Evolutionary conservation across 305 asterid genomes (phyloP).

Genomic region (Fraxinus ornus): DNA sequence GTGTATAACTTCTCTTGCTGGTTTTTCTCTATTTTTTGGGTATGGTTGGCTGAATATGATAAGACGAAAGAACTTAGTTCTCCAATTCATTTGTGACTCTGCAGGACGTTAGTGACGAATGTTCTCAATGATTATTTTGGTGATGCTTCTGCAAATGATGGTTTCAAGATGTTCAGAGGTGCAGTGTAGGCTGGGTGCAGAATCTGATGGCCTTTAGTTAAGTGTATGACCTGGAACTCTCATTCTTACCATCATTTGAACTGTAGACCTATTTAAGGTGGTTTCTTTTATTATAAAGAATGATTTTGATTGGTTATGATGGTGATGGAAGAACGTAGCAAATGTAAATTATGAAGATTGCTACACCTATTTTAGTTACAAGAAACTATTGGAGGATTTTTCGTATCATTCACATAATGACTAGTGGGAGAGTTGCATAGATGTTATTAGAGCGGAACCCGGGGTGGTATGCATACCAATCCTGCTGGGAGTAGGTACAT

Average conservation of each 20-base stretch:
- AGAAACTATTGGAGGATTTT: slow-evolving; percentile 17
- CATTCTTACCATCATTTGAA: slow-evolving; percentile 14
- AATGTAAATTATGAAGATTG: slow-evolving; percentile 5
- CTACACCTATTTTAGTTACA: slow-evolving; percentile 3
- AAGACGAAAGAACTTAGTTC: background rate
- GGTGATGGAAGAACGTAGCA: slow-evolving; percentile 23
- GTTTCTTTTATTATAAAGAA: slow-evolving; percentile 10
- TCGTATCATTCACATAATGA: background rate
- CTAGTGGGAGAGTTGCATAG: background rate
- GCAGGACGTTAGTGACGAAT: slow-evolving; percentile 17
- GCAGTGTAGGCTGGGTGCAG: background rate
- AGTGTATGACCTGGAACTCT: background rate
- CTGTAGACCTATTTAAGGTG: slow-evolving; percentile 5
- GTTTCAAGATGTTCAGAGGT: background rate
- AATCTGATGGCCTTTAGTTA: slow-evolving; percentile 4
- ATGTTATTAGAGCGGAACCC: background rate
- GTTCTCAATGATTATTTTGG: background rate
- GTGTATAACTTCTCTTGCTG: background rate
- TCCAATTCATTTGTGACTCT: background rate
- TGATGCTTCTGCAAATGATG: slow-evolving; percentile 11
- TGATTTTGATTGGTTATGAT: slow-evolving; percentile 18
- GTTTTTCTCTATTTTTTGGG: background rate
- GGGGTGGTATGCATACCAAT: background rate
- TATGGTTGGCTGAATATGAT: background rate
- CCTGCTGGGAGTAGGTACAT: background rate